Evolutionary conservation across 2,329 filamentous ascomycete genomes (phyloP).

Genomic region (Ophiobolus disseminans): DNA sequence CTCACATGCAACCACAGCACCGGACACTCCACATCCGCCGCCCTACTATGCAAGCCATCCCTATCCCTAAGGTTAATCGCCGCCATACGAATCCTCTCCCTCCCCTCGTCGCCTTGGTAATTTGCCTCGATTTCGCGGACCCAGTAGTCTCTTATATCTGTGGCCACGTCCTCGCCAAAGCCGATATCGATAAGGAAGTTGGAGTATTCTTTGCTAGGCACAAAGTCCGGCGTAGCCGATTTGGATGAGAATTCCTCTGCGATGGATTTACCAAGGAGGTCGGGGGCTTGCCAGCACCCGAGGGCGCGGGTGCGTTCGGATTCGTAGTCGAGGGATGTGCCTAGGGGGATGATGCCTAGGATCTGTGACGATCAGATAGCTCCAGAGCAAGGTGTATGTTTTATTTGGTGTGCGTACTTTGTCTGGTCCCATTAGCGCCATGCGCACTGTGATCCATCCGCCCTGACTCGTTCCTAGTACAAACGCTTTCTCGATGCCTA

Average conservation of each 20-base stretch:
- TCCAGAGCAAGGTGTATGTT: background rate
- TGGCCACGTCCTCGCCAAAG: conserved; percentile 52
- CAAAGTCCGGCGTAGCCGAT: conserved; percentile 52
- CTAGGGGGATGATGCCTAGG: conserved; percentile 59
- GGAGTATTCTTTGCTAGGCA: conserved; percentile 51
- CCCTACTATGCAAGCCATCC: conserved; percentile 55
- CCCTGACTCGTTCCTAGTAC: conserved; percentile 62
- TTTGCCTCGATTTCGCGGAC: conserved; percentile 52
- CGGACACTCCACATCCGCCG: conserved; percentile 58
- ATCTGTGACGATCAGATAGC: conserved; percentile 46
- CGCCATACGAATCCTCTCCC: conserved; percentile 57
- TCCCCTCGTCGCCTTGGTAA: conserved; percentile 59
- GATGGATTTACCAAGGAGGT: conserved; percentile 45
- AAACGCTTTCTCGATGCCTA: conserved; percentile 55
- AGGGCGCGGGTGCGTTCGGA: conserved; percentile 52
- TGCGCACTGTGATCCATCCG: conserved; percentile 60
- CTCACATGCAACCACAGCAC: conserved; percentile 59
- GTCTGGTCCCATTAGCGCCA: conserved; percentile 60
- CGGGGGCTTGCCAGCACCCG: conserved; percentile 58
- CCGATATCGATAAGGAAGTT: conserved; percentile 57
- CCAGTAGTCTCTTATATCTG: conserved; percentile 55
- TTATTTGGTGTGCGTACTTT: conserved; percentile 35
- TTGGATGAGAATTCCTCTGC: conserved; percentile 49
- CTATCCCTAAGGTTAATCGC: conserved; percentile 57
- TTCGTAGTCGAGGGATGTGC: conserved; percentile 61